Conservation (phyloP, 148 eudicot species). For the Chenopodium formosanum region DNA sequence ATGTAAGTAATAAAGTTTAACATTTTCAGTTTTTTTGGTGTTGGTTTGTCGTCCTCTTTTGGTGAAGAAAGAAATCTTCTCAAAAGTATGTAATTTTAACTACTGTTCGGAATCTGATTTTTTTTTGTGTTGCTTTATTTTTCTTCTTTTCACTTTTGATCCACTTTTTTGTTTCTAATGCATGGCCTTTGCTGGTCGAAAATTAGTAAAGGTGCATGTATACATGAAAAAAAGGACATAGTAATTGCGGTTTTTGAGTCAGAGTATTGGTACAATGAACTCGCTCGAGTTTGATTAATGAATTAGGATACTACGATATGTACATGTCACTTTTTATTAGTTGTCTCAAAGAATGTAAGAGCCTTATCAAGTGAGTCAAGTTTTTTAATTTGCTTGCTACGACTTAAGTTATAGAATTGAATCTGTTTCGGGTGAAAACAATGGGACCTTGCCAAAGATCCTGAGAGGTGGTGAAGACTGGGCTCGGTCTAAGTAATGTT, state of each 20-base stretch:
- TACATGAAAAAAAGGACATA: not conserved
- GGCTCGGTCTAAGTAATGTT: no score
- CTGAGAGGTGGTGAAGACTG: no score
- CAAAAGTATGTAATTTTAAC: not conserved
- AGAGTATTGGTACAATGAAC: no score
- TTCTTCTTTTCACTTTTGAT: slow-evolving; percentile 2
- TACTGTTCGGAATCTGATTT: not conserved
- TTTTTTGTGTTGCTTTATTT: not conserved
- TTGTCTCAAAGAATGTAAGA: no score
- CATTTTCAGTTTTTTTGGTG: not conserved
- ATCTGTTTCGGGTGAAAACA: no score
- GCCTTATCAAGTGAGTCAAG: no score
- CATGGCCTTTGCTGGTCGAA: not conserved
- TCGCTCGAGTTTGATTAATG: no score
- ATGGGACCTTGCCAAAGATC: no score
- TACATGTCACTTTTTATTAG: no score
- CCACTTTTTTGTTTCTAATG: slow-evolving; percentile 7
- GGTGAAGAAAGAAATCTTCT: not conserved
- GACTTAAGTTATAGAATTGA: no score
- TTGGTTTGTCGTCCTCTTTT: slow-evolving; percentile 3
- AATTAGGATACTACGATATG: no score
- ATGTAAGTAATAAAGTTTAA: not conserved
- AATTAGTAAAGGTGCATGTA: not conserved
- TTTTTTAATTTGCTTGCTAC: no score
- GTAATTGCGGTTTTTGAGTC: not conserved